Conservation (phyloP, 257 asterid species). For the Echites panduratus region DNA sequence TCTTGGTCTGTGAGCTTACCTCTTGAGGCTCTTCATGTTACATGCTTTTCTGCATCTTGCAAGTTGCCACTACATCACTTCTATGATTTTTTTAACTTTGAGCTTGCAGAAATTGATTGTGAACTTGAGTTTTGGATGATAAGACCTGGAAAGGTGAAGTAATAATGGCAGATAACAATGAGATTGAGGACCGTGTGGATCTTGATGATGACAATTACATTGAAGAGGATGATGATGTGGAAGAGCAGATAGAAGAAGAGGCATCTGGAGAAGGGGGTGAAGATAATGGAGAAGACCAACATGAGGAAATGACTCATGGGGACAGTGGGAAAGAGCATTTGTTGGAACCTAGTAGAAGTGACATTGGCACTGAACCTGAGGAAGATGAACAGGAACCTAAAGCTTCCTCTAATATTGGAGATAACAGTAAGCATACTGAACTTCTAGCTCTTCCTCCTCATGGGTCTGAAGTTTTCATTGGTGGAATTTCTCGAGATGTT, state of each 20-base stretch:
- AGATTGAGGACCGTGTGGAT: conserved; percentile 84
- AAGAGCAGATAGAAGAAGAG: conserved; percentile 76
- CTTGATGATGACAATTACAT: conserved; percentile 82
- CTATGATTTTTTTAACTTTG: conserved; percentile 33
- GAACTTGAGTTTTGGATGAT: conserved; percentile 41
- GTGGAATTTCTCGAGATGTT: conserved; percentile 83
- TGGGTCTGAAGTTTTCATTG: conserved; percentile 89
- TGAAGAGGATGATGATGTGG: conserved; percentile 76
- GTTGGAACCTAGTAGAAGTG: conserved; percentile 37
- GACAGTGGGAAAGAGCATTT: conserved; percentile 55
- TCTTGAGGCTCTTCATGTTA: neutral
- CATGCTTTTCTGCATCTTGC: conserved; percentile 21
- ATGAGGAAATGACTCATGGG: conserved; percentile 44
- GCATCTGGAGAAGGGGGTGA: conserved; percentile 58
- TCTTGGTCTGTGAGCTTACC: neutral
- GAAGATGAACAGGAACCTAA: conserved; percentile 40
- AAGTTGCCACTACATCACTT: conserved; percentile 27
- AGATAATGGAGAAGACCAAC: conserved; percentile 56
- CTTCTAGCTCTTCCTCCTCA: conserved; percentile 90
- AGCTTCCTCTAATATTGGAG: conserved; percentile 33
- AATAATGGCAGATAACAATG: conserved; percentile 76
- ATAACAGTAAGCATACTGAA: conserved; percentile 43
- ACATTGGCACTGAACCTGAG: conserved; percentile 27
- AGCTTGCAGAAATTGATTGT: conserved; percentile 47
- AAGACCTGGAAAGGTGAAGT: conserved; percentile 27